Evolutionary conservation across 306 rosid species (phyloP), one percentile per base, ranked within the genome.

Genomic region (Corylus avellana): DNA sequence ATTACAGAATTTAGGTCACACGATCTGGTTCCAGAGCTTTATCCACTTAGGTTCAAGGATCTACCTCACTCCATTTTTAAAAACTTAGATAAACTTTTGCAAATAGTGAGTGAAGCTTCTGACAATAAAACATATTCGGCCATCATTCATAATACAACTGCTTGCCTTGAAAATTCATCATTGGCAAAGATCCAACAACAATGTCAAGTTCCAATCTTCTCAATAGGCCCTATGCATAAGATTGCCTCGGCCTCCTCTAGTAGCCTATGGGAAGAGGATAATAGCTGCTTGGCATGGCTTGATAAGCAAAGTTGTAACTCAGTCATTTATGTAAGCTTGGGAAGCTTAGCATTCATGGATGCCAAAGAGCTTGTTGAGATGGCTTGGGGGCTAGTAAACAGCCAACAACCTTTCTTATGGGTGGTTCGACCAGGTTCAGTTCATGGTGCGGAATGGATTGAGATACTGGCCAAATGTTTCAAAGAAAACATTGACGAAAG

Each of bases 1-100:
- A 39, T 39, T 39, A 39, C 44, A 39, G 44, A 39, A 39, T 74
- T 79, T 4, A 29, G 14, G 77, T 74, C 72, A 0, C 32, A 7
- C 51, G 81, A 79, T 0, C 63, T 71, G 25, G 83, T 88, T 14
- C 91, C 93, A 8, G 85, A 72, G 57, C 80, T 88, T 14, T 58
- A 83, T 18, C 84, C 88, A 4, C 67, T 91, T 7, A 78, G 91
- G 66, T 86, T 84, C 80, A 91, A 80, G 78, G 96, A 91, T 77
- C 82, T 91, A 7, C 90, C 87, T 1, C 10, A 0, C 10, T 1
- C 1, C 51, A 73, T 80, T 58, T 20, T 83, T 44, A 46, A 57
- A 47, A 0, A 48, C 7, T 8, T 68, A 0, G 66, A 82, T 16
- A 62, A 6, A 4, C 55, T 49, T 32, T 22, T 74, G 13, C 44